phyloP scores from a whole-genome alignment of 2,329 filamentous ascomycete species.

The Scleromitrula shiraiana region DNA sequence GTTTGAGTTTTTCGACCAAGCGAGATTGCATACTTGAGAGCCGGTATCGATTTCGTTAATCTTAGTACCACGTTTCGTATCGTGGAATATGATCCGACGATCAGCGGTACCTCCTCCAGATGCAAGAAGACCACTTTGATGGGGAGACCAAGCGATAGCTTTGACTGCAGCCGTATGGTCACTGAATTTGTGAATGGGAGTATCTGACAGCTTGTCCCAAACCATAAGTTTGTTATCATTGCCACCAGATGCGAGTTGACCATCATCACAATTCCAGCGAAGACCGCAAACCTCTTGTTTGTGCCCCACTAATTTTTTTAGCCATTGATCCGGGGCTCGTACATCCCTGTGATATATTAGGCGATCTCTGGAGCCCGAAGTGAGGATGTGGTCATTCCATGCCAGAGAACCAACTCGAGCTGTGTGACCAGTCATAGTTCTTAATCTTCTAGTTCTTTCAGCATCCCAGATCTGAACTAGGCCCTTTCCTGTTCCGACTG shows the following conservation, averaged over 20 bases:
- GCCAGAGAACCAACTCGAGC: slow-evolving; percentile 87
- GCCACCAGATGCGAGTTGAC: slow-evolving; percentile 87
- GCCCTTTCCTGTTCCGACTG: slow-evolving; percentile 90
- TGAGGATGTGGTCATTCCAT: slow-evolving; percentile 97
- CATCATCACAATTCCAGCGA: slow-evolving; percentile 94
- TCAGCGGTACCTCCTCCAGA: slow-evolving; percentile 95
- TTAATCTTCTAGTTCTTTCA: slow-evolving; percentile 70
- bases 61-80: slow-evolving; percentile 73
- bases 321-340: slow-evolving; percentile 81
- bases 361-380: slow-evolving; percentile 88
- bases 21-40: slow-evolving; percentile 96
- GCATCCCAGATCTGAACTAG: slow-evolving; percentile 98
- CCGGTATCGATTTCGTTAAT: slow-evolving; percentile 92
- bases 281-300: slow-evolving; percentile 97
- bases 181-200: slow-evolving; percentile 86
- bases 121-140: slow-evolving; percentile 88
- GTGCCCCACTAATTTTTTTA: slow-evolving; percentile 81
- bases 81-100: slow-evolving; percentile 95
- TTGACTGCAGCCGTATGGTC: slow-evolving; percentile 96
- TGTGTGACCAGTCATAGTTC: slow-evolving; percentile 96
- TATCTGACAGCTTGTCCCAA: slow-evolving; percentile 93
- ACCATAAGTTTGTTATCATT: slow-evolving; percentile 99
- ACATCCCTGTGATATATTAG: slow-evolving; percentile 95
- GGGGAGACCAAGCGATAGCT: slow-evolving; percentile 95
- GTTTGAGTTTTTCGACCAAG: slow-evolving; percentile 96